phyloP scores from a whole-genome alignment of 768 basidiomycete genomes.

The Hericium alpestre region DNA sequence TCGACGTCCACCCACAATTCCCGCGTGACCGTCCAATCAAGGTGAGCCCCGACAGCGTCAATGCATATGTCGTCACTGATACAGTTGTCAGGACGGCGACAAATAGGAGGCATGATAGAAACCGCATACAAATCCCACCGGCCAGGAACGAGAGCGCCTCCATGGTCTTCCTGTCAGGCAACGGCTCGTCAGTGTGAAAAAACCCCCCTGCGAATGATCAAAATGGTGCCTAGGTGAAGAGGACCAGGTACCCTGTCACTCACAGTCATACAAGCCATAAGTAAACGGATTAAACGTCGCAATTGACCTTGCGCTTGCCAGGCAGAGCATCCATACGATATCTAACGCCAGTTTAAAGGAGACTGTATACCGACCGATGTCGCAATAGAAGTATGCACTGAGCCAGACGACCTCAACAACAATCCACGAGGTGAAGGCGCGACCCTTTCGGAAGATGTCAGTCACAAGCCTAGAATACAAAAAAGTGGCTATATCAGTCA shows the following conservation, averaged over 20 bases:
- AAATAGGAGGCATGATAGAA: background rate
- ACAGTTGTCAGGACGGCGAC: too few species aligned
- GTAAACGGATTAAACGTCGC: background rate
- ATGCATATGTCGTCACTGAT: constrained; percentile 24
- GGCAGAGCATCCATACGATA: constrained; percentile 29
- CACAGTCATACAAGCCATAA: constrained; percentile 8
- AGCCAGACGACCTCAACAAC: constrained; percentile 27
- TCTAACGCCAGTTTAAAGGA: constrained; percentile 10
- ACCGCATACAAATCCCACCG: constrained; percentile 23
- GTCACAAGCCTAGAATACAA: constrained; percentile 21
- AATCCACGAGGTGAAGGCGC: constrained; percentile 29
- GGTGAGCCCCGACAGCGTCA: constrained; percentile 17
- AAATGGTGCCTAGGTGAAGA: background rate
- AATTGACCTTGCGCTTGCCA: constrained; percentile 22
- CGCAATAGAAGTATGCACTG: constrained; percentile 16
- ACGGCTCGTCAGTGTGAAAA: background rate
- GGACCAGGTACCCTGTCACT: background rate
- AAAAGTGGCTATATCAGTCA: background rate
- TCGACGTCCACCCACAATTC: constrained; percentile 21
- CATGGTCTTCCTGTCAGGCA: constrained; percentile 22
- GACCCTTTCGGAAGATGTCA: constrained; percentile 23
- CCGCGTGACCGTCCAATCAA: constrained; percentile 21
- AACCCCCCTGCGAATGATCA: background rate
- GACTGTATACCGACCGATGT: background rate
- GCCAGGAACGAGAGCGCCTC: constrained; percentile 27